Base-by-base conservation (phyloP, 2,329 filamentous ascomycete species). In the Colletotrichum theobromicola region DNA sequence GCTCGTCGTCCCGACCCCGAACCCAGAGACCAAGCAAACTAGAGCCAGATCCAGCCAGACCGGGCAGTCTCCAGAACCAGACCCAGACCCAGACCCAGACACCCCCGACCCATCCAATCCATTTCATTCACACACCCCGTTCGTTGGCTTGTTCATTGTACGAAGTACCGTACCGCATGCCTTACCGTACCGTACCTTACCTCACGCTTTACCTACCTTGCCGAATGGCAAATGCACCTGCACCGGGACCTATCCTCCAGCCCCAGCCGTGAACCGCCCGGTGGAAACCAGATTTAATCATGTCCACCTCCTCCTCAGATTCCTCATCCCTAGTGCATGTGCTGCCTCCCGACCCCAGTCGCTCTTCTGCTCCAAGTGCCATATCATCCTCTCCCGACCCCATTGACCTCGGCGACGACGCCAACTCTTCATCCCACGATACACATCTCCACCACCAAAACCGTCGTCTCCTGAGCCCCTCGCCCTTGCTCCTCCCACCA, bases 251-350 rank as follows among this genome's bases (percentile, higher is more conserved):
- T 50, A 50, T 50, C 60, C 50, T 37, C 67, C 68, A 74, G 68
- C 68, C 72, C 72, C 72, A 71, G 72, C 72, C 57, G 30, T 46
- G 68, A 72, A 66, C 64, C 62, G 67, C 61, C 30, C 32, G 37
- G 68, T 72, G 72, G 62, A 72, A 67, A 72, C 72, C 46, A 72
- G 68, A 72, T 67, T 72, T 72, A 72, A 72, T 67, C 72, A 75
- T 75, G 72, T 75, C 72, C 63, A 60, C 72, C 61, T 63, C 72
- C 61, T 58, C 62, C 57, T 75, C 72, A 32, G 37, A 65, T n/a
- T 72, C 72, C 42, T 75, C 72, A 32, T 75, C 72, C 35, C 72
- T 75, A n/a, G 72, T 75, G 72, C 72, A 75, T 75, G 72, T 75
- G 62, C 42, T 75, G 72, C 67, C 72, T 74, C 72, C 72, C 37